Base-by-base conservation (phyloP, 2,329 filamentous ascomycete species). In the Penicillium palitans region DNA sequence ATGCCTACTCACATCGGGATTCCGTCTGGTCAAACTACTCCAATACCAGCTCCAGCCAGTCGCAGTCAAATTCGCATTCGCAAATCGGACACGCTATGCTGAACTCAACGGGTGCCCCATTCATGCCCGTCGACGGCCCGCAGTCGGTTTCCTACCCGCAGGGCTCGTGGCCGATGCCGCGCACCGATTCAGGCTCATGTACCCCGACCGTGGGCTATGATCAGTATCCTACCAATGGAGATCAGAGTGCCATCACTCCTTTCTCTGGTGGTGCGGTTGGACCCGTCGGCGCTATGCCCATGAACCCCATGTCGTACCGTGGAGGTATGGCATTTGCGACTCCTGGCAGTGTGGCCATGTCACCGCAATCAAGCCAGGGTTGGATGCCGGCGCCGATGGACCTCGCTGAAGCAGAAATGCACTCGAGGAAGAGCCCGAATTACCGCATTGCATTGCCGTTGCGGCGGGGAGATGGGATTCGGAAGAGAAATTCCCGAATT, bases 401-500 rank as follows among this genome's bases (percentile, higher is more conserved):
- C 59, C 70, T 76, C 53, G 68, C 75, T 69, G 85, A 82, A 75
- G 81, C 72, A 68, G 75, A 64, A 68, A 79, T 79, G 71, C 71
- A 84, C 78, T 75, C 82, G 70, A 70, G 86, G 42, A 84, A 84
- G 72, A 93, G 85, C 75, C 86, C 90, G 29, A 81, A 84, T 55
- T 75, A 85, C 87, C 72, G 89, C 84, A 67, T 74, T 54, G 89
- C 90, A 79, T 91, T 92, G 61, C 88, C 93, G 56, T 81, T 90
- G 75, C 83, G 85, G 53, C 85, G 90, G 67, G 87, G 91, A 57
- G 92, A 96, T 68, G 91, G 95, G 61, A 96, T 98, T 76, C 87
- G 95, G 70, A 99, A 99, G 87, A 98, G 98, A 89, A 99, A 98
- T 72, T 92, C 93, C 65, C 90, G 93, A 66, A 97, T 98, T 77